phyloP scores from a whole-genome alignment of 2,329 filamentous ascomycete species.

The Clathrospora elynae region DNA sequence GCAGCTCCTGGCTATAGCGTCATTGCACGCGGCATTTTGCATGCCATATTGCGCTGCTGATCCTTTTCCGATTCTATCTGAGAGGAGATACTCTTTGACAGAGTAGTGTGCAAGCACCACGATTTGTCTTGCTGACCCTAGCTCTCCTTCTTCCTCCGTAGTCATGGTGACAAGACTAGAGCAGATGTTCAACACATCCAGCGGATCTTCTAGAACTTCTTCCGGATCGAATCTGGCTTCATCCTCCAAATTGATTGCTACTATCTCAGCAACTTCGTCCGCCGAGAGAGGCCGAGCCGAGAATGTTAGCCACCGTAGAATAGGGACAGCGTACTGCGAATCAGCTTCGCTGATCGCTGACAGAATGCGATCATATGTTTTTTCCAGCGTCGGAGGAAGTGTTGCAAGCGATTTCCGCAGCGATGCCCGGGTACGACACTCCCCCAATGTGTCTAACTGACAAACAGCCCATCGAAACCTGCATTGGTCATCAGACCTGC shows the following conservation, averaged over 20 bases:
- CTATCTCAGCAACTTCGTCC: constrained; percentile 32
- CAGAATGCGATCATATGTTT: constrained; percentile 40
- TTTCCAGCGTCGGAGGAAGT: constrained; percentile 31
- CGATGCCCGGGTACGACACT: constrained; percentile 25
- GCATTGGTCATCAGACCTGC: constrained; percentile 10
- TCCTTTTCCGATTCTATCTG: constrained; percentile 31
- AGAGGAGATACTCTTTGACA: constrained; percentile 45
- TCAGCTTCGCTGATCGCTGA: constrained; percentile 22
- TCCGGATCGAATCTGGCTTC: constrained; percentile 41
- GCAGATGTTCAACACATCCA: constrained; percentile 39
- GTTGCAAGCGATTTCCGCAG: constrained; percentile 26
- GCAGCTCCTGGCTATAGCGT: constrained; percentile 27
- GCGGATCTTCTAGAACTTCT: constrained; percentile 42
- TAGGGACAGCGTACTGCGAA: constrained; percentile 23
- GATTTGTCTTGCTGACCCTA: constrained; percentile 2
- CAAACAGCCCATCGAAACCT: constrained; percentile 39
- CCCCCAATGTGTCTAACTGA: constrained; percentile 29
- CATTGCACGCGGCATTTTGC: constrained; percentile 26
- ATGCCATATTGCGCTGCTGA: constrained; percentile 29
- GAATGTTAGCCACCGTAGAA: constrained; percentile 35
- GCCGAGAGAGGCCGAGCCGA: constrained; percentile 26
- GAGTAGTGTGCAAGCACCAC: constrained; percentile 42
- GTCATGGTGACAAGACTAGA: constrained; percentile 39
- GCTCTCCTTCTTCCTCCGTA: constrained; percentile 2
- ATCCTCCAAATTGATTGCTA: constrained; percentile 33